Conservation (phyloP, 2,329 filamentous ascomycete genomes). For the Claviceps sorghi region DNA sequence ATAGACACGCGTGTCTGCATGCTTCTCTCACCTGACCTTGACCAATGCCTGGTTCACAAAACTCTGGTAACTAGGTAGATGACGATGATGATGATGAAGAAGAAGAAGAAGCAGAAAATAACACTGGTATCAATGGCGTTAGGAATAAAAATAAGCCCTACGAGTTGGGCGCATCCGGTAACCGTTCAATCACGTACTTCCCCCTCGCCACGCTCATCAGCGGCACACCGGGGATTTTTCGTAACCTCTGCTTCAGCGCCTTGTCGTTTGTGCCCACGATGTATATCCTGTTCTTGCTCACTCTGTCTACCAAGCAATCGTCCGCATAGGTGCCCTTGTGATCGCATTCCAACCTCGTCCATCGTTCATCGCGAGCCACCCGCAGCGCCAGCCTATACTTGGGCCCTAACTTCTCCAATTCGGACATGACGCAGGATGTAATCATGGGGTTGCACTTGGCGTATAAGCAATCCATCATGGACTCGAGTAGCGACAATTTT, state of each 20-base stretch:
- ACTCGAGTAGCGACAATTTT: constrained; percentile 75
- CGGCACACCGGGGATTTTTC: constrained; percentile 55
- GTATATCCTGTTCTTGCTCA: constrained; percentile 61
- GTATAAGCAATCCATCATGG: constrained; percentile 88
- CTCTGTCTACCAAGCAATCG: constrained; percentile 67
- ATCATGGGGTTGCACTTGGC: constrained; percentile 84
- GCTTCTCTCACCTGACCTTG: no score
- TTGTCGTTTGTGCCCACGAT: constrained; percentile 67
- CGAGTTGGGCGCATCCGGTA: constrained; percentile 65
- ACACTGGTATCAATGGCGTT: not conserved
- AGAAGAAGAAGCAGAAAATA: not conserved
- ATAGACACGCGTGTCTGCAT: no score
- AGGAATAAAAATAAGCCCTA: not conserved
- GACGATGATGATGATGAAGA: not conserved
- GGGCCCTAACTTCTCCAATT: constrained; percentile 75
- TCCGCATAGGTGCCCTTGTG: constrained; percentile 76
- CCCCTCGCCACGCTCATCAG: constrained; percentile 71
- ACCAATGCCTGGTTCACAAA: not conserved
- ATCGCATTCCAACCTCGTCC: constrained; percentile 72
- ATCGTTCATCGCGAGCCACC: constrained; percentile 80
- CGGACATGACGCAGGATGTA: constrained; percentile 62
- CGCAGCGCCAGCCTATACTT: constrained; percentile 78
- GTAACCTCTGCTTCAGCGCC: constrained; percentile 66
- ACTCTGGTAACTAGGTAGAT: not conserved
- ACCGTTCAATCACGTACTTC: constrained; percentile 87